Evolutionary conservation across 2,329 filamentous ascomycete species (phyloP).

Genomic region (Ophiostoma ulmi): DNA sequence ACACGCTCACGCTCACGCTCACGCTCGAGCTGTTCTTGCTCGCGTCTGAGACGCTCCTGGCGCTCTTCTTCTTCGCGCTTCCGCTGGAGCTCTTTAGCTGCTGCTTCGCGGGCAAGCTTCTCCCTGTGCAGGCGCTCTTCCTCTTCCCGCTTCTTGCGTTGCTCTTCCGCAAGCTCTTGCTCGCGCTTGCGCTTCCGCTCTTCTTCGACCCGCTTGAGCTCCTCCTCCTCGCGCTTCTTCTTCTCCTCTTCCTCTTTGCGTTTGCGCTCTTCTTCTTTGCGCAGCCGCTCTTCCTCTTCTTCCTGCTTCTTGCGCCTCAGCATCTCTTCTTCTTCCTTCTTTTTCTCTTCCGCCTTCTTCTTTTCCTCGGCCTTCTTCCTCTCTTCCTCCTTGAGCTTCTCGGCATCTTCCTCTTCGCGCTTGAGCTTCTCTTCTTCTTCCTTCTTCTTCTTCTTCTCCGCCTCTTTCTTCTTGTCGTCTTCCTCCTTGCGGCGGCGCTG

Average conservation of each 20-base stretch:
- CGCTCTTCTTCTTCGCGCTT: slow-evolving; percentile 48
- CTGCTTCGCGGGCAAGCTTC: slow-evolving; percentile 21
- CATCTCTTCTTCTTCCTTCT: slow-evolving; percentile 32
- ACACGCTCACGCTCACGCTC: slow-evolving; percentile 14
- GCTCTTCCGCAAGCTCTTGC: slow-evolving; percentile 41
- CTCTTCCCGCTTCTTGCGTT: slow-evolving; percentile 40
- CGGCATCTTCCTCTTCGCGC: slow-evolving; percentile 32
- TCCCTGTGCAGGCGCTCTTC: slow-evolving; percentile 26
- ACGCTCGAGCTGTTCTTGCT: slow-evolving; percentile 28
- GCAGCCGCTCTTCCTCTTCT: slow-evolving; percentile 32
- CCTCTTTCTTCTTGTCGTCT: slow-evolving; percentile 29
- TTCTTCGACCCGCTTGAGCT: slow-evolving; percentile 44
- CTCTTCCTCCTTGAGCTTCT: slow-evolving; percentile 32
- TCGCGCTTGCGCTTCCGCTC: slow-evolving; percentile 42
- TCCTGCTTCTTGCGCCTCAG: slow-evolving; percentile 35
- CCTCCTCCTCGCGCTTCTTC: slow-evolving; percentile 41
- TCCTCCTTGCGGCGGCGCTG: slow-evolving; percentile 29
- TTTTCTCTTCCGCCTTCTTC: slow-evolving; percentile 32
- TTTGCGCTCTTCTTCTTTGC: slow-evolving; percentile 30
- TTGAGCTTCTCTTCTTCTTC: slow-evolving; percentile 33
- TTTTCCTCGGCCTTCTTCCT: slow-evolving; percentile 35
- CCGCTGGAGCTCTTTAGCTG: slow-evolving; percentile 30
- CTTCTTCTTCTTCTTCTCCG: slow-evolving; percentile 31
- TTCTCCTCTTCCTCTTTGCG: slow-evolving; percentile 31
- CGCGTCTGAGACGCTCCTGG: slow-evolving; percentile 40